Conservation (phyloP, 1,139 yeast species). For the Nadsonia starkeyi-henricii region DNA sequence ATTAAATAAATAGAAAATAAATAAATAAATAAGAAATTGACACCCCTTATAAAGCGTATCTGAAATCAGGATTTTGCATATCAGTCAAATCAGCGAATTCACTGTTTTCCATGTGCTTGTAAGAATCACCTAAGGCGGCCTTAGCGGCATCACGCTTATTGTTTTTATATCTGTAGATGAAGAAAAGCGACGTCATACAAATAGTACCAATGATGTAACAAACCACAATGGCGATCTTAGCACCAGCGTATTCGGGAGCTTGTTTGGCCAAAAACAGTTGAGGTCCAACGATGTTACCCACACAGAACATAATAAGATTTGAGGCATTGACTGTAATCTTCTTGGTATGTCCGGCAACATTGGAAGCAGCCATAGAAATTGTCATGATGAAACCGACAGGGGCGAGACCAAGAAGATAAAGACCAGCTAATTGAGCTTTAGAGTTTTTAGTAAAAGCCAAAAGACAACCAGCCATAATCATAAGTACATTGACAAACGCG, state of each 20-base stretch:
- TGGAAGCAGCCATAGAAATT: constrained; percentile 32
- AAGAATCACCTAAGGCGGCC: neutral
- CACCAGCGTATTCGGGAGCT: constrained; percentile 34
- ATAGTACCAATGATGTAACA: constrained; percentile 14
- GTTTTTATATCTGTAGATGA: no score
- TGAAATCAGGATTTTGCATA: constrained; percentile 3
- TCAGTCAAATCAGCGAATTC: constrained; percentile 7
- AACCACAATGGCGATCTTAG: constrained; percentile 26
- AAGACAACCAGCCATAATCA: constrained; percentile 12
- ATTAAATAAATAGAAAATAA: no score
- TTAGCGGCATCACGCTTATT: neutral
- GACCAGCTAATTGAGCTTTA: constrained; percentile 14
- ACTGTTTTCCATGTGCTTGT: constrained; percentile 1
- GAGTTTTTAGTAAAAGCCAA: constrained; percentile 7
- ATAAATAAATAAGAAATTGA: no score
- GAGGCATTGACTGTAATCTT: constrained; percentile 29
- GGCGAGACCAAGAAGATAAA: constrained; percentile 15
- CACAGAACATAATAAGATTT: constrained; percentile 38
- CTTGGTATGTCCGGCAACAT: constrained; percentile 43
- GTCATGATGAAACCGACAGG: constrained; percentile 33
- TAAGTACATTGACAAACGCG: constrained; percentile 8
- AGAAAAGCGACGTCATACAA: constrained; percentile 11
- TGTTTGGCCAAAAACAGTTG: constrained; percentile 30
- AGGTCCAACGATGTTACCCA: constrained; percentile 41
- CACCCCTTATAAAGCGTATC: constrained; percentile 3